Conservation (phyloP, 331 rosid genomes). For the Cydonia oblonga region DNA sequence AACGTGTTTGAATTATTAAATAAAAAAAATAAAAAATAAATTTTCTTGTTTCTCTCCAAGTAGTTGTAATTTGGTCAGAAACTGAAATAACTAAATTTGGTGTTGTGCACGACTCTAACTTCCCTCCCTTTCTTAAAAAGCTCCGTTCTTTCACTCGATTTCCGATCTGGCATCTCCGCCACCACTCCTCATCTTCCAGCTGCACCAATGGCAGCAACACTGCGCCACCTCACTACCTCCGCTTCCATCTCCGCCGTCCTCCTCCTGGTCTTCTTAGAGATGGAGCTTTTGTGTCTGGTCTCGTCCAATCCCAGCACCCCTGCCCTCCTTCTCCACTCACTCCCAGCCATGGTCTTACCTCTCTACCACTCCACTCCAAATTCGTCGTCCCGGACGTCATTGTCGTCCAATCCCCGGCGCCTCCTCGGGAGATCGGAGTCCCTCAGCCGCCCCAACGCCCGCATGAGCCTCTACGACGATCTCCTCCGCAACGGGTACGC, state of each 20-base stretch:
- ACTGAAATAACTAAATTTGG: neutral
- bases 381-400: slow-evolving; percentile 19
- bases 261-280: slow-evolving; percentile 9
- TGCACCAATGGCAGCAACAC: slow-evolving; percentile 21
- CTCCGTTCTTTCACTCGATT: neutral
- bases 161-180: slow-evolving; percentile 9
- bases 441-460: slow-evolving; percentile 48
- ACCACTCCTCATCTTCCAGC: neutral
- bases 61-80: neutral
- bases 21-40: neutral
- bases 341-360: slow-evolving; percentile 61
- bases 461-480: slow-evolving; percentile 86
- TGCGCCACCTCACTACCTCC: slow-evolving; percentile 6
- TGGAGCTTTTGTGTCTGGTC: slow-evolving; percentile 8
- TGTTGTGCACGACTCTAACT: neutral
- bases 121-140: neutral
- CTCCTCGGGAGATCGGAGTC: slow-evolving; percentile 48
- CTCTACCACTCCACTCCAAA: slow-evolving; percentile 43
- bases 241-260: neutral
- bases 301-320: slow-evolving; percentile 22
- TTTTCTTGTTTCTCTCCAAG: neutral
- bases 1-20: no score
- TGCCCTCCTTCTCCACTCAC: slow-evolving; percentile 26
- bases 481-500: slow-evolving; percentile 74
- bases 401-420: slow-evolving; percentile 39